Conservation (phyloP, 1,139 yeast species). For the Candida dubliniensis region DNA sequence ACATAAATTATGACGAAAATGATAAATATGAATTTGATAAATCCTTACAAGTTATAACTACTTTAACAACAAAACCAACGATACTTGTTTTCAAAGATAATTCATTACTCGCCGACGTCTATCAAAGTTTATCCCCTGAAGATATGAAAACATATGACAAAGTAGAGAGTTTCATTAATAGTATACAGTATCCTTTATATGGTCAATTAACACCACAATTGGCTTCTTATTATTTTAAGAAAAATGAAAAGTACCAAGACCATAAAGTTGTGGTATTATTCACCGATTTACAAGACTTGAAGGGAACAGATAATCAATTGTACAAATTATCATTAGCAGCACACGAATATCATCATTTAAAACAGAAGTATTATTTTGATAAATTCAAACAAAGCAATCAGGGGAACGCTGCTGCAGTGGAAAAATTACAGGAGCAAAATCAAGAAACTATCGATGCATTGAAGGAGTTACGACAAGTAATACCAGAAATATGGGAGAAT, state of each 20-base stretch:
- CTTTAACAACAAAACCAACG: slow-evolving; percentile 61
- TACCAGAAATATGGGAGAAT: slow-evolving; percentile 45
- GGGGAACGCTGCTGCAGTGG: slow-evolving; percentile 43
- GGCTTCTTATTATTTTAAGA: slow-evolving; percentile 36
- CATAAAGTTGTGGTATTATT: slow-evolving; percentile 57
- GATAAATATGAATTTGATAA: slow-evolving; percentile 36
- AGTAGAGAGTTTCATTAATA: slow-evolving; percentile 49
- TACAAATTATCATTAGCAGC: slow-evolving; percentile 49
- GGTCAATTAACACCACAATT: slow-evolving; percentile 49
- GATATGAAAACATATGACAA: slow-evolving; percentile 54
- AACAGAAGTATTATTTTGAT: slow-evolving; percentile 45
- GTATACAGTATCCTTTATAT: slow-evolving; percentile 50
- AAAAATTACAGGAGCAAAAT: slow-evolving; percentile 40
- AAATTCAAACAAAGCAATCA: slow-evolving; percentile 38
- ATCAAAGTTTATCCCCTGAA: slow-evolving; percentile 60
- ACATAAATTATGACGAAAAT: slow-evolving; percentile 40
- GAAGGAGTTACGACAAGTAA: slow-evolving; percentile 47
- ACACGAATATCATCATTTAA: slow-evolving; percentile 52
- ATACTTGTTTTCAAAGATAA: slow-evolving; percentile 59
- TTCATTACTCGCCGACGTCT: slow-evolving; percentile 50
- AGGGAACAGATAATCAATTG: slow-evolving; percentile 35
- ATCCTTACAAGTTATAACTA: slow-evolving; percentile 48
- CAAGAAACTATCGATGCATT: slow-evolving; percentile 44
- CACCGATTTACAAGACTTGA: slow-evolving; percentile 45
- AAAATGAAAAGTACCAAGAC: slow-evolving; percentile 15